phyloP scores from a whole-genome alignment of 1,284 basidiomycete genomes.

The Moniliophthora roreri region DNA sequence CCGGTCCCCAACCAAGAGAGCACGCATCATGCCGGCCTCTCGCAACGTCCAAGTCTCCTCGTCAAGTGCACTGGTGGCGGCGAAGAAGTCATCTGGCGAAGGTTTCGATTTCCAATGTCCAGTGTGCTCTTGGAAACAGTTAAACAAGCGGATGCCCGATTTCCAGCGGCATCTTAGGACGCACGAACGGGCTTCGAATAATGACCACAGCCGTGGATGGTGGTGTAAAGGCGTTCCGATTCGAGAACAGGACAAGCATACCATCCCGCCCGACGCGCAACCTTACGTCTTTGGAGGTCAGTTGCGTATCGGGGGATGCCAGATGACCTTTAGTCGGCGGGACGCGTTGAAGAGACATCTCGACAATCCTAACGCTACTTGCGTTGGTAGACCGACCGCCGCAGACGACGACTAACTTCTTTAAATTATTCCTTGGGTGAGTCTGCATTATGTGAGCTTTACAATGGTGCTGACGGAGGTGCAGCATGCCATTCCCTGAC shows the following conservation, averaged over 20 bases:
- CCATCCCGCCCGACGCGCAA: constrained; percentile 24
- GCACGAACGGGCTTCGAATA: constrained; percentile 35
- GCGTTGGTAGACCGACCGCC: constrained; percentile 30
- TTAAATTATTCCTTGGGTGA: neutral
- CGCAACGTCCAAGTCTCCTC: constrained; percentile 37
- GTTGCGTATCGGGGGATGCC: constrained; percentile 49
- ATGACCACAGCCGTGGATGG: constrained; percentile 27
- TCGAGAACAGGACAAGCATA: constrained; percentile 30
- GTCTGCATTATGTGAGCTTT: constrained; percentile 5
- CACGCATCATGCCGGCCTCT: constrained; percentile 30
- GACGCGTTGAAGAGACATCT: constrained; percentile 60
- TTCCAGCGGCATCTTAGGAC: constrained; percentile 53
- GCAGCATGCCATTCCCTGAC: too few species aligned
- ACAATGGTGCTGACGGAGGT: neutral
- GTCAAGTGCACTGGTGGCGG: constrained; percentile 18
- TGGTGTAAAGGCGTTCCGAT: constrained; percentile 43
- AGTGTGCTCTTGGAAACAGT: constrained; percentile 32
- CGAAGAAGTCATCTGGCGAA: constrained; percentile 10
- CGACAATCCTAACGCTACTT: constrained; percentile 39
- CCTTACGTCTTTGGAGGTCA: constrained; percentile 32
- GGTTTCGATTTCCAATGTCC: constrained; percentile 29
- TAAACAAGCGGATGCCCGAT: constrained; percentile 47
- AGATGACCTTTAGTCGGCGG: constrained; percentile 48
- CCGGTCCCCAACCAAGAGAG: constrained; percentile 24
- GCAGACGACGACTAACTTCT: constrained; percentile 13